phyloP scores from a whole-genome alignment of 345 rosid species.

The Ceriops decandra region DNA sequence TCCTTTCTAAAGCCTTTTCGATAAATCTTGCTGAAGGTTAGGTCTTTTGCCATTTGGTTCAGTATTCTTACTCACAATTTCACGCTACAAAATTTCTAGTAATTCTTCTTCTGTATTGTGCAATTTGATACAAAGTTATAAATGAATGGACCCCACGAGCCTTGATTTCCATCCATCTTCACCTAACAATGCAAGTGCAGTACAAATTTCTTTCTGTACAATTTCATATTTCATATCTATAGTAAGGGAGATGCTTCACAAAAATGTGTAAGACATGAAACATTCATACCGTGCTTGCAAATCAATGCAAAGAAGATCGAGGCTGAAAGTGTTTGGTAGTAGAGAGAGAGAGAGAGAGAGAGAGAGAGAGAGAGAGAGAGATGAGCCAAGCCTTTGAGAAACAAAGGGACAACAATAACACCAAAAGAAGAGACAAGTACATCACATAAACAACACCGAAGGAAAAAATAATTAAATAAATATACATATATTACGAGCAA shows the following conservation, averaged over 20 bases:
- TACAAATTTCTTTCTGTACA: no score
- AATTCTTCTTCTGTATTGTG: neutral
- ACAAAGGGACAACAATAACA: slow-evolving; percentile 17
- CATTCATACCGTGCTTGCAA: no score
- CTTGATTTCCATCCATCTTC: neutral
- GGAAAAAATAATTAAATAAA: neutral
- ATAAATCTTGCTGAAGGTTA: neutral
- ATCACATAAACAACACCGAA: no score
- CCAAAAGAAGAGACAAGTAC: slow-evolving; percentile 35
- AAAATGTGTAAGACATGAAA: no score
- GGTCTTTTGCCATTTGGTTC: neutral
- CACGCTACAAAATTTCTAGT: neutral
- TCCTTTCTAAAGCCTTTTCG: neutral
- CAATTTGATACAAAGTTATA: neutral
- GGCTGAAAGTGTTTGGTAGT: no score
- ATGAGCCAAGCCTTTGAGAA: slow-evolving; percentile 1
- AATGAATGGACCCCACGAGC: slow-evolving; percentile 1
- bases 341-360: no score
- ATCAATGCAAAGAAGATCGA: no score
- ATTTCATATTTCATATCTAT: no score
- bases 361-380: neutral
- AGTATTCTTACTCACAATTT: neutral
- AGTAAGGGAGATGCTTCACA: no score
- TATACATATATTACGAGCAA: neutral
- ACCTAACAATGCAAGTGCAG: no score